phyloP scores from a whole-genome alignment of 2,329 filamentous ascomycete genomes.

The Fusarium nematophilum region DNA sequence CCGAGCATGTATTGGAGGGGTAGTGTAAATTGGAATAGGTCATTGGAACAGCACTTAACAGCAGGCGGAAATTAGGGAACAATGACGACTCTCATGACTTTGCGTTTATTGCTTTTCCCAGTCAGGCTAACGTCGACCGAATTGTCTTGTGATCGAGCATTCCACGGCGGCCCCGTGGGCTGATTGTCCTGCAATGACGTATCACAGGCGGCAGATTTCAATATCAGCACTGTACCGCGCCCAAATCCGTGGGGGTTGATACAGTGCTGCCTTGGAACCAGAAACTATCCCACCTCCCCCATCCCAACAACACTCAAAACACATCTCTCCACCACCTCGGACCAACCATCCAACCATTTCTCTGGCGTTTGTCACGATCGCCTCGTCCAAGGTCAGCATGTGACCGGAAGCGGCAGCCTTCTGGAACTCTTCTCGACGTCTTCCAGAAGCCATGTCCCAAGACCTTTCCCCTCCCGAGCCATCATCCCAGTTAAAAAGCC shows the following conservation, averaged over 20 bases:
- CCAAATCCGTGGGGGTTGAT: accelerated
- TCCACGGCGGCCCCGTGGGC: slow-evolving; percentile 16
- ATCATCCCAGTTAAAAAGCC: slow-evolving; percentile 38
- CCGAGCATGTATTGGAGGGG: slow-evolving; percentile 4
- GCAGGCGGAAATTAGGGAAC: background rate
- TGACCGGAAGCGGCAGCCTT: slow-evolving; percentile 39
- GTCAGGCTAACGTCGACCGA: background rate
- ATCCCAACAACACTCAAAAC: slow-evolving; percentile 25
- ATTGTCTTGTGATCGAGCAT: slow-evolving; percentile 11
- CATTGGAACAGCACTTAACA: slow-evolving; percentile 16
- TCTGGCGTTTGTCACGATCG: slow-evolving; percentile 47
- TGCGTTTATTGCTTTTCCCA: background rate
- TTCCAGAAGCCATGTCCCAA: slow-evolving; percentile 31
- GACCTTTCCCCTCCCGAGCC: slow-evolving; percentile 25
- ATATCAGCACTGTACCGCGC: slow-evolving; percentile 6
- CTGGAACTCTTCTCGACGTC: slow-evolving; percentile 37
- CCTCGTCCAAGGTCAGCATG: slow-evolving; percentile 41
- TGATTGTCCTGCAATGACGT: slow-evolving; percentile 36
- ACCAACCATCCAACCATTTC: slow-evolving; percentile 46
- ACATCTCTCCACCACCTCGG: slow-evolving; percentile 33
- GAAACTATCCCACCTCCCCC: slow-evolving; percentile 16
- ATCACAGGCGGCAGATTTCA: background rate
- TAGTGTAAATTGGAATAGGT: slow-evolving; percentile 6
- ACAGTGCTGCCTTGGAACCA: background rate
- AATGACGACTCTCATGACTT: slow-evolving; percentile 2